Evolutionary conservation across 768 basidiomycete species (phyloP), one percentile per base, ranked within the genome.

Genomic region (Lactarius hatsudake): DNA sequence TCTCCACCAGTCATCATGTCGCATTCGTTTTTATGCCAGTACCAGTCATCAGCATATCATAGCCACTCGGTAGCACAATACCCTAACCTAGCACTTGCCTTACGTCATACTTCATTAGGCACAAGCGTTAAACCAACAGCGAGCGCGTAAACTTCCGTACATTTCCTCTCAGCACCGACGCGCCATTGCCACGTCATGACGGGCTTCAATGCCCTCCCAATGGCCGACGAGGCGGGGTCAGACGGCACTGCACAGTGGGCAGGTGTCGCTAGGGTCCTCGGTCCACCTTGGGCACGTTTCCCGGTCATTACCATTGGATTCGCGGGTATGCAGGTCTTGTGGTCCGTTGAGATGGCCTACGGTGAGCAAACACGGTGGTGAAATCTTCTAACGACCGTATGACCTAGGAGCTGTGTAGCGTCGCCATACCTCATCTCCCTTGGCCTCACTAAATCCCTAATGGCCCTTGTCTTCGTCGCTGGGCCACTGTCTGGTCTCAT

Each of bases 271-370:
- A 82, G 78, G 64, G 85, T 94, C 32, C 70, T 82, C 7, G 91
- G 92, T 0, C 93, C 93, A 0, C 69, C 73, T 67, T 92, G 87
- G 87, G 74, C 83, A 0, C 86, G 84, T 57, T 76, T 91, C 32
- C 89, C 91, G 1, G 80, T 83, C 3, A 76, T 96, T 45, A 96
- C 94, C 0, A 73, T 94, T 8, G 90, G 92, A 0, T 78, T 96
- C 61, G 76, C 94, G 3, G 95, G 95, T 7, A 87, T 96, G 0
- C 91, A 93, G 75, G 86, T 94, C 67, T 85, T 96, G 57, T 97
- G 96, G 96, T 90, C 90, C 1, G 89, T 96, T 15, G 95, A 97
- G 74, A 95, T 97, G 93, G 89, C 92, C 0, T 95, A 96, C 69
- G 93, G 91, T 78, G 63, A 42, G 72, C 59, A 13, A 26, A 53